A percentile compares a stretch with the other conserved stretches of the same genome.
Conservation (phyloP, 495 filamentous ascomycete genomes). For the Aspergillus indologenus region DNA sequence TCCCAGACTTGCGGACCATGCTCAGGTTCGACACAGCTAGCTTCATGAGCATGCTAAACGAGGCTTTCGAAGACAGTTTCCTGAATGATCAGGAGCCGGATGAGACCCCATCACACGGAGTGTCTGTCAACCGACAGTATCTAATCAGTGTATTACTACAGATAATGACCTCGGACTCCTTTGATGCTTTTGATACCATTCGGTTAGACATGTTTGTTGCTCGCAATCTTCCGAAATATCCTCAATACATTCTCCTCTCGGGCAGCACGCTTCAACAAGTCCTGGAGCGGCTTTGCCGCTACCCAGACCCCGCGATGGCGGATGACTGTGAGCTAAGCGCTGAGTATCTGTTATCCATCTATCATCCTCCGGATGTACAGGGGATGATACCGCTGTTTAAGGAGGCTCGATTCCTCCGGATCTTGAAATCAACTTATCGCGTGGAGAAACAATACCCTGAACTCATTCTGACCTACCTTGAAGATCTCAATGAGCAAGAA, state of each 20-base stretch:
- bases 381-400: slow-evolving; percentile 72
- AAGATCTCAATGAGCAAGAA: slow-evolving; percentile 73
- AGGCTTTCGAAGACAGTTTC: slow-evolving; percentile 94
- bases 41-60: slow-evolving; percentile 92
- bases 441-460: slow-evolving; percentile 76
- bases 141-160: slow-evolving; percentile 85
- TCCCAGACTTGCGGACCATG: slow-evolving; percentile 78
- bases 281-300: slow-evolving; percentile 77
- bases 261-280: slow-evolving; percentile 81
- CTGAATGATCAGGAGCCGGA: slow-evolving; percentile 64
- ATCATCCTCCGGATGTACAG: slow-evolving; percentile 80
- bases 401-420: slow-evolving; percentile 84
- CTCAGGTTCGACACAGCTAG: slow-evolving; percentile 85
- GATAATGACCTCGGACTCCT: slow-evolving; percentile 73
- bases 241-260: slow-evolving; percentile 87
- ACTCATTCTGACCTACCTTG: slow-evolving; percentile 77
- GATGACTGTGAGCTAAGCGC: slow-evolving; percentile 95
- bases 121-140: slow-evolving; percentile 84
- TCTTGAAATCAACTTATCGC: slow-evolving; percentile 84
- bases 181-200: slow-evolving; percentile 77
- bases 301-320: slow-evolving; percentile 73
- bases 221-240: slow-evolving; percentile 92
- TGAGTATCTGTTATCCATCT: slow-evolving; percentile 90
- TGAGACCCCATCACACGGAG: slow-evolving; percentile 38
- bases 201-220: slow-evolving; percentile 98